These are phyloP conservation scores for Penicillium crustosum DNA, from an alignment of 2,329 filamentous ascomycete species.

Conservation along the genomic window DNA sequence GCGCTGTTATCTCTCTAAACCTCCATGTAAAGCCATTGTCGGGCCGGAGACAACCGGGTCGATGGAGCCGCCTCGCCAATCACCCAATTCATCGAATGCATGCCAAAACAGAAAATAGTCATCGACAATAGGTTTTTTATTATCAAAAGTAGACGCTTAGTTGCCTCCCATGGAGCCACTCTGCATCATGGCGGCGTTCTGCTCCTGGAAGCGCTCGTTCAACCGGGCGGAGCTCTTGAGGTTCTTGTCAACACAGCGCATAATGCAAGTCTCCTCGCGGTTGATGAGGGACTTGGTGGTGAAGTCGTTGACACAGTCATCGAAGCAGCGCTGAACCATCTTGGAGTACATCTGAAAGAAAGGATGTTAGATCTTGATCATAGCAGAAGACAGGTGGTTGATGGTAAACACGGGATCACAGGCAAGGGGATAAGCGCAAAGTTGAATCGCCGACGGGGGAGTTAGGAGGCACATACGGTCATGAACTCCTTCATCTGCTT, in stretches of 20 bases:
- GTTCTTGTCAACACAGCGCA: slow-evolving; percentile 94
- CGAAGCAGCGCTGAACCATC: slow-evolving; percentile 72
- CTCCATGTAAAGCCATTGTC: neutral
- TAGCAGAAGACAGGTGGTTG: neutral
- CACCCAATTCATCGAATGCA: neutral
- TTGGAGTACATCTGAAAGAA: slow-evolving; percentile 62
- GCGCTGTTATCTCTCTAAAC: neutral
- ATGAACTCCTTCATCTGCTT: slow-evolving; percentile 99
- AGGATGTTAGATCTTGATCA: slow-evolving; percentile 15
- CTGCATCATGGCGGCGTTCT: slow-evolving; percentile 68
- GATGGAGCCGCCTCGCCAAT: neutral
- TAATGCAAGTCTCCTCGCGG: slow-evolving; percentile 87
- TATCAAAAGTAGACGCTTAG: neutral
- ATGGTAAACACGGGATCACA: neutral
- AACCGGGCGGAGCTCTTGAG: slow-evolving; percentile 88
- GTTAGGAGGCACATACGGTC: slow-evolving; percentile 63
- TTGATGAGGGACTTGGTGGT: slow-evolving; percentile 90
- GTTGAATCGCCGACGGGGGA: too few species aligned
- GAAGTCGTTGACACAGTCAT: slow-evolving; percentile 97
- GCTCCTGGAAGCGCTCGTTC: slow-evolving; percentile 83
- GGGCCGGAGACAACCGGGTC: neutral
- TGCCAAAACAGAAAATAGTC: neutral
- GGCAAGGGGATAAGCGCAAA: neutral
- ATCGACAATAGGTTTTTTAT: neutral
- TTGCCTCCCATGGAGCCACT: slow-evolving; percentile 51